phyloP scores from a whole-genome alignment of 495 filamentous ascomycete species.

The Parathielavia hyrcaniae region DNA sequence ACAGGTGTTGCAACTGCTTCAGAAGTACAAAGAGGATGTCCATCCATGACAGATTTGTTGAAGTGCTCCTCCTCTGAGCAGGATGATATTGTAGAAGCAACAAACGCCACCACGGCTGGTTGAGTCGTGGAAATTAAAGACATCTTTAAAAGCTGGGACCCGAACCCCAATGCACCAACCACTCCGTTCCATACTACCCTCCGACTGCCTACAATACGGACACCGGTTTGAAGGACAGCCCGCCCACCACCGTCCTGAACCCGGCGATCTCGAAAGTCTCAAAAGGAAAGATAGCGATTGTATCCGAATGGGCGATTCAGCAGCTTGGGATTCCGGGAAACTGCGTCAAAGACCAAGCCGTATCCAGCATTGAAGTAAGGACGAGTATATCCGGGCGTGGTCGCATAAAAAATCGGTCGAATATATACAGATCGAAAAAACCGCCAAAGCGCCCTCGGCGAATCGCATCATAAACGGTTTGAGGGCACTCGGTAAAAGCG shows the following conservation, averaged over 20 bases:
- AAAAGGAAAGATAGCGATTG: background rate
- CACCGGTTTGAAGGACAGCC: background rate
- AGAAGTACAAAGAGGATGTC: background rate
- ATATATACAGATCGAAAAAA: conserved; percentile 16
- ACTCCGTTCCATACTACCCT: background rate
- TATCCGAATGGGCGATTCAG: background rate
- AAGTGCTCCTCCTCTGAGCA: background rate
- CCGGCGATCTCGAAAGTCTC: background rate
- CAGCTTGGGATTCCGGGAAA: background rate
- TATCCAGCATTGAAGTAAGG: background rate
- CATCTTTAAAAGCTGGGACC: conserved; percentile 4
- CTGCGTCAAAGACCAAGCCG: background rate
- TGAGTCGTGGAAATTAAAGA: conserved; percentile 5
- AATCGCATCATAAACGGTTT: background rate
- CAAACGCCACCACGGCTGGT: conserved; percentile 2
- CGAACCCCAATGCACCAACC: background rate
- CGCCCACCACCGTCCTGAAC: background rate
- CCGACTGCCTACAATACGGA: background rate
- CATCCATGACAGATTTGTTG: conserved; percentile 1
- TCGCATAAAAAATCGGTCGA: background rate
- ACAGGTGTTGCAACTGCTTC: no score
- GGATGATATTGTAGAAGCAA: background rate
- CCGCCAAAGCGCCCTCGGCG: background rate
- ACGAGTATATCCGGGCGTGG: background rate
- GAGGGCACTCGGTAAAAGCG: background rate